Percentiles rank a stretch among this genome's conserved stretches.
Evolutionary conservation across 129 eudicot species (phyloP).

Genomic region (Flaveria linearis): DNA sequence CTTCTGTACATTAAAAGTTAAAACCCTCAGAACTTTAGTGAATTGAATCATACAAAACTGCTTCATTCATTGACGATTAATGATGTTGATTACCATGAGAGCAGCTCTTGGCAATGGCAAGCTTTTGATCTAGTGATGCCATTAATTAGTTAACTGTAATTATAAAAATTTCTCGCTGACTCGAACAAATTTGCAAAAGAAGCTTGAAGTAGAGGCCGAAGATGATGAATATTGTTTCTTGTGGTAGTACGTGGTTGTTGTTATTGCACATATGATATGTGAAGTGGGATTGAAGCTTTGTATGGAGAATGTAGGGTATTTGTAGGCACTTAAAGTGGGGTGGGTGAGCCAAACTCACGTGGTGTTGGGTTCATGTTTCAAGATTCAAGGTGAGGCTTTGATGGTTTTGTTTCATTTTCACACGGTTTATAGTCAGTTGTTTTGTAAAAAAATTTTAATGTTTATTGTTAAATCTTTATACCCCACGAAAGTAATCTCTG

Average conservation of each 20-base stretch:
- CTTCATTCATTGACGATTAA: background rate
- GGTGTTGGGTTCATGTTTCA: conserved; percentile 32
- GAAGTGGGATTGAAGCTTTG: conserved; percentile 17
- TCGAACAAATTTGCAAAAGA: background rate
- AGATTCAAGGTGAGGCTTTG: conserved; percentile 31
- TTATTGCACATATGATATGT: background rate
- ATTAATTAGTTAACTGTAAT: conserved; percentile 16
- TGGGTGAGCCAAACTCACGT: conserved; percentile 30
- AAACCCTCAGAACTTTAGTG: background rate
- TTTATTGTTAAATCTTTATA: background rate
- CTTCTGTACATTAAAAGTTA: conserved; percentile 48
- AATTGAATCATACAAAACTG: background rate
- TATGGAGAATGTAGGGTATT: conserved; percentile 17
- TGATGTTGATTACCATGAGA: conserved; percentile 54
- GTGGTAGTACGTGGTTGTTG: background rate
- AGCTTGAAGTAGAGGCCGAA: background rate
- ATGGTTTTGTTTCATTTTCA: conserved; percentile 45
- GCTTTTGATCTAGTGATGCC: conserved; percentile 67
- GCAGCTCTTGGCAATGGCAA: conserved; percentile 74
- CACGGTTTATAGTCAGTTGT: conserved; percentile 28
- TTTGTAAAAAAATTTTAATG: background rate
- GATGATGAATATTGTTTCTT: background rate
- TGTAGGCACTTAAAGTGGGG: conserved; percentile 24
- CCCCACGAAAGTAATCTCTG: background rate
- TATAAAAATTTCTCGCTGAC: background rate